Evolutionary conservation across 2,329 filamentous ascomycete genomes (phyloP), one percentile per base, ranked within the genome.

Genomic region (Annulohypoxylon truncatum): DNA sequence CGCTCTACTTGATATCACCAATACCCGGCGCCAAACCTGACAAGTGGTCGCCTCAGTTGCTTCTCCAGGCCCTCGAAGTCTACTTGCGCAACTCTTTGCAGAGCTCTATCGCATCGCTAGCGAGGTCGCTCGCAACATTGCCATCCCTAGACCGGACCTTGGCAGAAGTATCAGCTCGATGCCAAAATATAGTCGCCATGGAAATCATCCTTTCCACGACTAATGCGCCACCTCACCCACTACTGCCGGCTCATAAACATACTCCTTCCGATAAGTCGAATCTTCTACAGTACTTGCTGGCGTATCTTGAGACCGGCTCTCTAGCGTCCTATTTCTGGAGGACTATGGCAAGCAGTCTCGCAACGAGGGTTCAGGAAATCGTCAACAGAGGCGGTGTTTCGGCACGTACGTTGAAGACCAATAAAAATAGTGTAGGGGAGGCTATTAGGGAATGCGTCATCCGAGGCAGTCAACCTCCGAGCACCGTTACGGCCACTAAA

Each of bases 301-400:
- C 87, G 9, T 84, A 90, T n/a, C 86, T 99, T 6, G 96, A 98
- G 78, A 97, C 94, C 0, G 89, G 92, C 0, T 96, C 92, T 1
- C 82, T 99, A 13, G 89, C 93, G 1, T 95, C 92, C 0, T 97
- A 95, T 77, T 99, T 97, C 81, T 99, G 96, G 94, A 87, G 96
- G 56, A 92, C 91, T 7, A 86, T 98, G 74, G 96, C 96, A 0
- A 89, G 91, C 0, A 90, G 89, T 60, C 83, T 98, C 64, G 88
- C 91, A 2, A 83, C 89, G 0, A 87, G 92, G 20, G 93, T 97
- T 0, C 90, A 94, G 77, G 95, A 98, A 70, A 92, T 98, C 46
- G 79, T 97, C 61, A 89, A 86, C 66, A 87, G 92, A 62, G 94
- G 95, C 1, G 95, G 96, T 0, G 91, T 94, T 0, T 91, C 92